Base-by-base conservation (phyloP, 78 protist genomes). In the Dictyostelium firmibasis region DNA sequence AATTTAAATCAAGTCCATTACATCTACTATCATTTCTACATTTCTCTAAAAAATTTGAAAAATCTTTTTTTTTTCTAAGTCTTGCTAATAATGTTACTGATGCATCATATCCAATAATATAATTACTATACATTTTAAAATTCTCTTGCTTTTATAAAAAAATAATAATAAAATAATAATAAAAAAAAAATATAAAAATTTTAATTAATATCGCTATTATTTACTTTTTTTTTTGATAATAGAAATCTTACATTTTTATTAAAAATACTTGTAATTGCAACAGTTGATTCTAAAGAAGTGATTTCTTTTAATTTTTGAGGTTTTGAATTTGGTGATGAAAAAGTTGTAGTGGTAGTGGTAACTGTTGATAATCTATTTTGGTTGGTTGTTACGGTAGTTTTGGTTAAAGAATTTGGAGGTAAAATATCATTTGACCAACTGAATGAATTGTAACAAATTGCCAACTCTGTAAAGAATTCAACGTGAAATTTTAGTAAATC, bases 91-190 rank as follows among this genome's bases (percentile, higher is more conserved):
- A 79, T 10, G 60, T 43, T 4, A 81, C 57, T 10, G 84, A 50
- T 43, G 62, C 41, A 81, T 89, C 94, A 81, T 81, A 89, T 31
- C 82, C 43, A 36, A 89, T 75, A n/a, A 89, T 89, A 81, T 89
- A 89, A 6, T 29, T 25, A 70, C 94, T 89, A 47, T 89, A 89
- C 18, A 81, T 89, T 70, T 81, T 89, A 70, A 89, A 89, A n/a
- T 78, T 89, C 4, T 69, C 85, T 79, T 77, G 43, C 91, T 85
- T n/a, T 13, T 27, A n/a, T 60, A 9, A 4, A 33, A n/a, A 27
- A 25, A 41, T 27, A 8, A 33, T 11, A 14, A 81, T 20, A 25
- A 31, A 79, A 47, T 9, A 47, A 78, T 10, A 44, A 33, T 8
- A 41, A 47, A 33, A 44, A 29, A 44, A 44, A 47, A 5, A 33